Evolutionary conservation across 2,329 filamentous ascomycete genomes (phyloP).

Genomic region (Aspergillus brasiliensis): DNA sequence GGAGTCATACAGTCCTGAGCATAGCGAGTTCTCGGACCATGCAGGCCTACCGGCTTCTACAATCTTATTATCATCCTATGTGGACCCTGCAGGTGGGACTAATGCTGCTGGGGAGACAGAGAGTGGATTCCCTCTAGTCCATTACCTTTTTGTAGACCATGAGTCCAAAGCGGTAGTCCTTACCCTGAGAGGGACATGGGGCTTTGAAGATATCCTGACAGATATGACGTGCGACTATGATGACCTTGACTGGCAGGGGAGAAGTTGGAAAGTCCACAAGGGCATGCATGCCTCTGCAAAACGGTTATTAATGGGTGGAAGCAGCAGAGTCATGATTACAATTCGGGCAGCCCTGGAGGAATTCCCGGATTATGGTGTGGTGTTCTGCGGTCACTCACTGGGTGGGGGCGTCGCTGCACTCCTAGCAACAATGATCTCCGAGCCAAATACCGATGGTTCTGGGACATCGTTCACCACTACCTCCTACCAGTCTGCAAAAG

Average conservation of each 20-base stretch:
- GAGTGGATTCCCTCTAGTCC: slow-evolving; percentile 69
- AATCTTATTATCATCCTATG: slow-evolving; percentile 67
- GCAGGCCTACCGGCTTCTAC: slow-evolving; percentile 49
- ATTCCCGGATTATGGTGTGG: slow-evolving; percentile 69
- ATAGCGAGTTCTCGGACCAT: slow-evolving; percentile 49
- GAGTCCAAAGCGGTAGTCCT: slow-evolving; percentile 71
- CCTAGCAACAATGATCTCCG: slow-evolving; percentile 70
- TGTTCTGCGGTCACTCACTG: slow-evolving; percentile 70
- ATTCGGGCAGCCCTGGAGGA: slow-evolving; percentile 67
- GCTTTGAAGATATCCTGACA: slow-evolving; percentile 72
- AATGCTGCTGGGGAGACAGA: slow-evolving; percentile 66
- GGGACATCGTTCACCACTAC: slow-evolving; percentile 66
- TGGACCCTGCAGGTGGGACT: slow-evolving; percentile 68
- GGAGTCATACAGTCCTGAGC: slow-evolving; percentile 44
- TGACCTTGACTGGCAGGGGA: slow-evolving; percentile 60
- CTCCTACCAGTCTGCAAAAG: slow-evolving; percentile 36
- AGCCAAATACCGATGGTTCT: slow-evolving; percentile 54
- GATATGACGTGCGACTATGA: slow-evolving; percentile 77
- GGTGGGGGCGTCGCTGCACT: slow-evolving; percentile 71
- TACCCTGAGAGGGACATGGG: slow-evolving; percentile 71
- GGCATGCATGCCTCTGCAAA: slow-evolving; percentile 72
- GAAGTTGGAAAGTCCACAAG: slow-evolving; percentile 70
- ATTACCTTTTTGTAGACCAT: slow-evolving; percentile 72
- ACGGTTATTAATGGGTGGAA: slow-evolving; percentile 67
- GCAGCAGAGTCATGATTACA: slow-evolving; percentile 67